Percentiles rank a stretch among this genome's conserved stretches.
phyloP scores from a whole-genome alignment of 352 stramenopile species.

The Phytophthora chlamydospora region DNA sequence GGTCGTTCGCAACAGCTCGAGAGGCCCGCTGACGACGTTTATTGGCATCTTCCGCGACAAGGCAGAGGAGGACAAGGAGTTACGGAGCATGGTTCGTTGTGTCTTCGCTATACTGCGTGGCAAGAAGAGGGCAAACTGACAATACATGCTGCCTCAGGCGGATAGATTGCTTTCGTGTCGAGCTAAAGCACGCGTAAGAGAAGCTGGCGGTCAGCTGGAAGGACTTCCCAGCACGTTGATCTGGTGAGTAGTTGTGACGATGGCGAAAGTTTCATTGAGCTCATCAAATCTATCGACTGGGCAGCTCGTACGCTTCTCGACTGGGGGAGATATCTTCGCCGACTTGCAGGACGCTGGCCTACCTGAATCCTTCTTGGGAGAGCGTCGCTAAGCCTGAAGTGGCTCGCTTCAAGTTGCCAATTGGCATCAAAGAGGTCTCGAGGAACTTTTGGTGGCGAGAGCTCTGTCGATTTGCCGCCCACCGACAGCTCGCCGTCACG shows the following conservation, averaged over 20 bases:
- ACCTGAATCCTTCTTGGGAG: constrained; percentile 39
- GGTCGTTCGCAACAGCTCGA: constrained; percentile 31
- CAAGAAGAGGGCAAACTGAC: neutral
- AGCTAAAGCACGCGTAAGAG: constrained; percentile 14
- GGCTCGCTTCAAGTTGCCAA: constrained; percentile 9
- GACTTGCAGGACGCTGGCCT: constrained; percentile 41
- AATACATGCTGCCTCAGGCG: constrained; percentile 6
- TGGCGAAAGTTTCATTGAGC: neutral
- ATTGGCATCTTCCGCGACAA: constrained; percentile 26
- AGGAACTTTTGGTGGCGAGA: constrained; percentile 31
- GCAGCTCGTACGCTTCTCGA: constrained; percentile 42
- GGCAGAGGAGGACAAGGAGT: constrained; percentile 9
- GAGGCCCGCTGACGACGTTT: constrained; percentile 19
- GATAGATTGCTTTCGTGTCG: constrained; percentile 24
- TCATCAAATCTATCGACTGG: constrained; percentile 1
- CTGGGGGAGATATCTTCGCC: constrained; percentile 32
- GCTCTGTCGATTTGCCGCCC: constrained; percentile 38
- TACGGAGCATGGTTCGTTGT: constrained; percentile 22
- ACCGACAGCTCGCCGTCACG: constrained; percentile 17
- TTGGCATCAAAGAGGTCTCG: constrained; percentile 8
- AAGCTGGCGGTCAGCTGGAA: constrained; percentile 4
- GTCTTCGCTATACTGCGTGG: neutral
- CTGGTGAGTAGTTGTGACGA: constrained; percentile 23
- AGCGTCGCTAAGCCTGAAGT: constrained; percentile 7
- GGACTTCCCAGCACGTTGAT: constrained; percentile 28